Percentiles rank a stretch among this genome's conserved stretches.
Conservation (phyloP, 805 yeast genomes). For the Candida germanica region DNA sequence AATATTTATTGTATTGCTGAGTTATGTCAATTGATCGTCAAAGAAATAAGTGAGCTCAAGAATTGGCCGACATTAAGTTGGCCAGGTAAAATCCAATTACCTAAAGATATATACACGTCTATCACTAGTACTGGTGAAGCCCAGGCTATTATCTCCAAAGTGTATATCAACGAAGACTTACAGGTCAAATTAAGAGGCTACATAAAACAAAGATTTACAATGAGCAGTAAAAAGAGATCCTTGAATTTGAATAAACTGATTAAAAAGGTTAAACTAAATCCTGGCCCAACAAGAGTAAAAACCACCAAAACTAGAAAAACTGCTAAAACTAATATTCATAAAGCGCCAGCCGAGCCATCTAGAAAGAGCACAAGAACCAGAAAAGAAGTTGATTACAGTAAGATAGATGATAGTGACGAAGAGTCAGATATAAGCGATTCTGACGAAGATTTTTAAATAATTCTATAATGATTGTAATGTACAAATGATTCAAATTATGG, state of each 20-base stretch:
- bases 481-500: no score
- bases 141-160: conserved; percentile 50
- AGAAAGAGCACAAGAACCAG: conserved; percentile 43
- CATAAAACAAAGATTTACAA: conserved; percentile 22
- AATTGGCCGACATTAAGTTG: conserved; percentile 74
- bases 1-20: conserved; percentile 70
- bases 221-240: conserved; percentile 5
- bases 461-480: not conserved
- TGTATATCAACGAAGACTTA: conserved; percentile 52
- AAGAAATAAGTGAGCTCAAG: conserved; percentile 52
- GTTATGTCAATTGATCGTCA: conserved; percentile 62
- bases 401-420: not conserved
- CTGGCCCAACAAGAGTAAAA: not conserved
- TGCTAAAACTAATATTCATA: conserved; percentile 4
- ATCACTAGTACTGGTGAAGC: conserved; percentile 58
- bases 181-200: conserved; percentile 32
- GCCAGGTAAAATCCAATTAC: conserved; percentile 73
- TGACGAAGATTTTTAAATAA: conserved; percentile 3
- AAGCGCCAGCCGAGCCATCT: conserved; percentile 21
- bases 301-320: not conserved
- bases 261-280: conserved; percentile 11
- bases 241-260: not conserved
- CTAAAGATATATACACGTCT: conserved; percentile 67
- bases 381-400: conserved; percentile 33
- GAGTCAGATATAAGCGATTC: conserved; percentile 14